Evolutionary conservation across 2,329 filamentous ascomycete species (phyloP).

Genomic region (Ramichloridium luteum): DNA sequence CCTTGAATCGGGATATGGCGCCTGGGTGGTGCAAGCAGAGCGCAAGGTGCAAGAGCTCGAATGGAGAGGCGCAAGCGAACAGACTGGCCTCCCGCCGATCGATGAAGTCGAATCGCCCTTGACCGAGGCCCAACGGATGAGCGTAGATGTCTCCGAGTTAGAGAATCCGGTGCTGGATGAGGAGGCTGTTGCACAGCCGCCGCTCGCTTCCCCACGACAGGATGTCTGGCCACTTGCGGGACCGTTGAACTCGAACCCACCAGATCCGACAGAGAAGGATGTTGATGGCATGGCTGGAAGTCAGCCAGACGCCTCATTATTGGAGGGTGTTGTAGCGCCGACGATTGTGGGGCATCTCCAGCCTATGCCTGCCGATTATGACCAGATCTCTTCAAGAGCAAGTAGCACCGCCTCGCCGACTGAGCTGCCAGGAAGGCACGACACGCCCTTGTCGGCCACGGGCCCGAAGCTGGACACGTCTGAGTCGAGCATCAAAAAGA

Average conservation of each 20-base stretch:
- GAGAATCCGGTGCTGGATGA: constrained; percentile 2
- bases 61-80: constrained; percentile 9
- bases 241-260: constrained; percentile 1
- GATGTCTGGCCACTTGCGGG: background rate
- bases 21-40: constrained; percentile 72
- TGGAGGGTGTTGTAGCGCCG: too few relatives aligned
- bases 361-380: too few relatives aligned
- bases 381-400: too few relatives aligned
- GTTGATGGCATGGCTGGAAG: too few relatives aligned
- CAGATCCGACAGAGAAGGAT: too few relatives aligned
- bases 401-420: too few relatives aligned
- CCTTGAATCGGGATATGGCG: constrained; percentile 63
- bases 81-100: background rate
- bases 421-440: background rate
- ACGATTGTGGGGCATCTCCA: too few relatives aligned
- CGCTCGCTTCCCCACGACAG: too few relatives aligned
- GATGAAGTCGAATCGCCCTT: background rate
- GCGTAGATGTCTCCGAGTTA: background rate
- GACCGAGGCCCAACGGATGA: background rate
- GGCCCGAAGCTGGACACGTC: constrained; percentile 4
- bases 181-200: constrained; percentile 2
- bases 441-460: constrained; percentile 3
- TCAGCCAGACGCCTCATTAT: too few relatives aligned
- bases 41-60: constrained; percentile 59
- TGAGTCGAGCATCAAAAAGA: constrained; percentile 15